Percentiles rank a stretch among this genome's conserved stretches.
Evolutionary conservation across 2,329 filamentous ascomycete species (phyloP).

Genomic region (Monilinia fructigena): DNA sequence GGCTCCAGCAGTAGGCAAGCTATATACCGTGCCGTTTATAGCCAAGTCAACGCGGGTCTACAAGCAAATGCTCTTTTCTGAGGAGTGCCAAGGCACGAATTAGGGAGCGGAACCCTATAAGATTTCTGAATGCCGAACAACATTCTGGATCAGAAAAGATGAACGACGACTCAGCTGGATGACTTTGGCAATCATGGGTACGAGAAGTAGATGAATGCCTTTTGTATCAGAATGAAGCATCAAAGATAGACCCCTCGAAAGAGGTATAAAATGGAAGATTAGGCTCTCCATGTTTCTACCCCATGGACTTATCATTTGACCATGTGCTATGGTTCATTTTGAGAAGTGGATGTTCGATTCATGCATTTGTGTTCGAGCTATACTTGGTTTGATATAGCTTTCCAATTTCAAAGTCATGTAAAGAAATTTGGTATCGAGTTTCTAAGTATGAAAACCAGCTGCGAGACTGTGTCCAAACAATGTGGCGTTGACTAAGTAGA

Average conservation of each 20-base stretch:
- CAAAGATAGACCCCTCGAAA: background rate
- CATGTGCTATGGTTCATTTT: constrained; percentile 10
- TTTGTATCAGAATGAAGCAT: constrained; percentile 31
- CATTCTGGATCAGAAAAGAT: constrained; percentile 34
- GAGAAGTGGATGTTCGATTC: background rate
- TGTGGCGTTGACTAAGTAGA: constrained; percentile 6
- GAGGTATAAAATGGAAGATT: constrained; percentile 8
- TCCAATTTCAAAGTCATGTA: background rate
- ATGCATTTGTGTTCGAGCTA: background rate
- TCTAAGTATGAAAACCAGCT: background rate
- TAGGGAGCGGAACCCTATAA: background rate
- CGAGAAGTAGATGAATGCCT: constrained; percentile 35
- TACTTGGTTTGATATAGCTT: constrained; percentile 3
- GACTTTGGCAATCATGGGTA: constrained; percentile 39
- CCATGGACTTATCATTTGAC: background rate
- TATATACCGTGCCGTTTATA: constrained; percentile 47
- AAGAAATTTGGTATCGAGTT: background rate
- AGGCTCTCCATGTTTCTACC: constrained; percentile 1
- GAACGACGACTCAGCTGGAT: constrained; percentile 35
- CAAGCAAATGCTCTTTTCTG: constrained; percentile 43
- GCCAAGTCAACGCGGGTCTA: constrained; percentile 45
- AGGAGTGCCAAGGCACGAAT: constrained; percentile 19
- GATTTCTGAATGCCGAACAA: constrained; percentile 31
- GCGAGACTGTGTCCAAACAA: background rate
- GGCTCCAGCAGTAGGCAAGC: constrained; percentile 43